Conservation (phyloP, 305 asterid species). For the Withania somnifera region DNA sequence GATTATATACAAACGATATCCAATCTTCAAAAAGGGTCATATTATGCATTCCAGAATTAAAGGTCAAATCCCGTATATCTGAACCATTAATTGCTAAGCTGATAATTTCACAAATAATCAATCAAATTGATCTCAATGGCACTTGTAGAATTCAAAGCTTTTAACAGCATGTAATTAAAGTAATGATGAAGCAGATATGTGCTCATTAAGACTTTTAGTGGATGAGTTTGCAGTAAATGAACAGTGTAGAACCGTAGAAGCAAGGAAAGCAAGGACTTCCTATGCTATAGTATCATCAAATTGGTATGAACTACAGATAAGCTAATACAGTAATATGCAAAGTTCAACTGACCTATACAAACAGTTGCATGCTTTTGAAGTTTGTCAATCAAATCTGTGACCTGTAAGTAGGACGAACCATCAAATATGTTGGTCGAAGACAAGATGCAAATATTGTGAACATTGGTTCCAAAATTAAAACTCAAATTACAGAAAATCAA, state of each 20-base stretch:
- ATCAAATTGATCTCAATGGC: background rate
- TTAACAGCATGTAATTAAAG: background rate
- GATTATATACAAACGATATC: background rate
- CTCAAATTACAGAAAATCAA: background rate
- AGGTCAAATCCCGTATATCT: background rate
- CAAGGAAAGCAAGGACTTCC: background rate
- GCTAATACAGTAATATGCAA: constrained; percentile 8
- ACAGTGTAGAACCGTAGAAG: background rate
- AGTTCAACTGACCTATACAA: constrained; percentile 54
- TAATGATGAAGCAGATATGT: background rate
- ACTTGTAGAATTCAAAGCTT: background rate
- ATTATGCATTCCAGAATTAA: background rate
- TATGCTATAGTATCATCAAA: background rate
- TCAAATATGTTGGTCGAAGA: background rate
- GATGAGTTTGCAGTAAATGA: background rate
- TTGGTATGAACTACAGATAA: background rate
- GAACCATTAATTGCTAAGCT: background rate
- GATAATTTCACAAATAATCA: background rate
- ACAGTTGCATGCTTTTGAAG: constrained; percentile 63
- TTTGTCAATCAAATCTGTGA: constrained; percentile 49
- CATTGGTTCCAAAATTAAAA: background rate
- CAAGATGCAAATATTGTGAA: background rate
- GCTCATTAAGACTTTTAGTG: background rate
- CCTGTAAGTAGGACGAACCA: constrained; percentile 42
- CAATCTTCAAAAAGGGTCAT: background rate